Percentiles rank a stretch among this genome's conserved stretches.
Evolutionary conservation across 345 rosid genomes (phyloP).

Genomic region (Eucalyptus paniculata): DNA sequence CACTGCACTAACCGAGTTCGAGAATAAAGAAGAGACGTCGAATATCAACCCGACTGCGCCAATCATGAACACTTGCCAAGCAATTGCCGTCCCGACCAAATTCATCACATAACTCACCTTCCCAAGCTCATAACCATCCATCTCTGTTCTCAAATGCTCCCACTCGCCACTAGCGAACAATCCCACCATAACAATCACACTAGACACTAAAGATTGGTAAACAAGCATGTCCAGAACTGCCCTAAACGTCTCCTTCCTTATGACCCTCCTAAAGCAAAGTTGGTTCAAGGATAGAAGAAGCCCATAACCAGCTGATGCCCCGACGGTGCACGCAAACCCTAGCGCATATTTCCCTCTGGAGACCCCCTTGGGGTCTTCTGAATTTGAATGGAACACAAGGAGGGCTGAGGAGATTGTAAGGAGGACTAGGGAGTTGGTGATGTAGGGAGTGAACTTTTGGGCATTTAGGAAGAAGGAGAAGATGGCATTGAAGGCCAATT

Average conservation of each 20-base stretch:
- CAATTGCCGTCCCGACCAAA: slow-evolving; percentile 13
- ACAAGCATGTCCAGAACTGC: slow-evolving; percentile 22
- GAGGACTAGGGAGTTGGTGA: slow-evolving; percentile 20
- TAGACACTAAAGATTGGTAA: slow-evolving; percentile 5
- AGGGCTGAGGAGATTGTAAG: slow-evolving; percentile 29
- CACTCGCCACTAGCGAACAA: slow-evolving; percentile 33
- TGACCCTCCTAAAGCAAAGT: slow-evolving; percentile 6
- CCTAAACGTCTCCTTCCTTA: slow-evolving; percentile 2
- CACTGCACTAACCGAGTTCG: slow-evolving; percentile 9
- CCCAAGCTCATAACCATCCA: slow-evolving; percentile 17
- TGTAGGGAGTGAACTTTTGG: slow-evolving; percentile 26
- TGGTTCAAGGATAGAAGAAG: slow-evolving; percentile 9
- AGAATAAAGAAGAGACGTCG: slow-evolving; percentile 29
- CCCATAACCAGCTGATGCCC: slow-evolving; percentile 22
- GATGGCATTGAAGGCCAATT: slow-evolving; percentile 29
- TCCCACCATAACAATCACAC: slow-evolving; percentile 2
- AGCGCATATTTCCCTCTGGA: slow-evolving; percentile 2
- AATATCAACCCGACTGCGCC: slow-evolving; percentile 23
- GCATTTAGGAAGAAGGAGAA: slow-evolving; percentile 31
- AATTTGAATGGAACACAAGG: slow-evolving; percentile 11
- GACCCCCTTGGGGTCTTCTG: background rate
- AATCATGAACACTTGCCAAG: slow-evolving; percentile 20
- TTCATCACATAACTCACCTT: slow-evolving; percentile 17
- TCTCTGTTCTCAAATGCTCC: slow-evolving; percentile 7
- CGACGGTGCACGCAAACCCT: slow-evolving; percentile 27